These are phyloP conservation scores for Panicum miliaceum DNA, from an alignment of 176 grass and related monocot genomes.

Conservation along the genomic window DNA sequence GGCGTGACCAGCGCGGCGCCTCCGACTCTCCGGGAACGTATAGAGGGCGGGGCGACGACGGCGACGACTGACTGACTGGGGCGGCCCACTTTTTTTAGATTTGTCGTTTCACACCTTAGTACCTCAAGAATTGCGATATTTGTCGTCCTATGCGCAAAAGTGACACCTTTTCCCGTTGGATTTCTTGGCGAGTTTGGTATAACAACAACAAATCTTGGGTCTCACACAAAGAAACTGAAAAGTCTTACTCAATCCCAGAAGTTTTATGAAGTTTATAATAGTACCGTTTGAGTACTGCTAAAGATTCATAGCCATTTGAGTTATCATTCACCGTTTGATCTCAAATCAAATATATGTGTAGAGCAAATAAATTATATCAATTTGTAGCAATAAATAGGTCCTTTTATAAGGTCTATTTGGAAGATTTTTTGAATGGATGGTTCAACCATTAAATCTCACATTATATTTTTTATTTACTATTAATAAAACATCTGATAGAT, in stretches of 20 bases:
- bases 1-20: conserved; percentile 8
- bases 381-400: not conserved
- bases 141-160: not conserved
- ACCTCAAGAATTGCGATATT: not conserved
- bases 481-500: too few species aligned
- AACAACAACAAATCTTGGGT: conserved; percentile 1
- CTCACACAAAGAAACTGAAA: conserved; percentile 6
- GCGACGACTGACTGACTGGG: conserved; percentile 15
- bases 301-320: not conserved
- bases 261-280: not conserved
- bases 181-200: not conserved
- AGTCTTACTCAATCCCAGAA: not conserved
- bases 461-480: too few species aligned
- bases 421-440: too few species aligned
- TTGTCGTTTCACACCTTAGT: conserved; percentile 10
- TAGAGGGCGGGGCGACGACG: conserved; percentile 15
- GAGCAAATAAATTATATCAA: not conserved
- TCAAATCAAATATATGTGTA: not conserved
- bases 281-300: not conserved
- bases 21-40: conserved; percentile 31
- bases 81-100: not conserved
- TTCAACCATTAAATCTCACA: too few species aligned
- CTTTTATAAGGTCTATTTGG: not conserved
- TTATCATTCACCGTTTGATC: too few species aligned
- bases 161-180: not conserved